These are phyloP conservation scores for Phytopythium litorale DNA, from an alignment of 352 stramenopile species.

Conservation along the genomic window DNA sequence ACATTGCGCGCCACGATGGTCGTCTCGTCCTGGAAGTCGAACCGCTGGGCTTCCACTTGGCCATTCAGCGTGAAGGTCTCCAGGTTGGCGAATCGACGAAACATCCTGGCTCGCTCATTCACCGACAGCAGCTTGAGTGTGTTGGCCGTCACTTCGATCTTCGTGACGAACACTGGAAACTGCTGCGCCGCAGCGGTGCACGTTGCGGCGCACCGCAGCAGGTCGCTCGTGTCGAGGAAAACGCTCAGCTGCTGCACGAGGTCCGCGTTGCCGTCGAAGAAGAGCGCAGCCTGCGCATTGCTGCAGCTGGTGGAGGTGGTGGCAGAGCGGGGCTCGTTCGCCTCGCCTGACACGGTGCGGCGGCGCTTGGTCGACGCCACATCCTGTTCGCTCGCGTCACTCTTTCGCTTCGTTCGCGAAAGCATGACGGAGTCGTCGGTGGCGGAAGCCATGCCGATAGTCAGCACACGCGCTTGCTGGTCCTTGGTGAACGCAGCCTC, in stretches of 20 bases:
- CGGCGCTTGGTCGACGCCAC: slow-evolving; percentile 2
- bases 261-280: slow-evolving; percentile 45
- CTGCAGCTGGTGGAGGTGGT: neutral
- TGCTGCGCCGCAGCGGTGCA: slow-evolving; percentile 22
- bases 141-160: slow-evolving; percentile 23
- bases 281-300: slow-evolving; percentile 23
- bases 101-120: slow-evolving; percentile 17
- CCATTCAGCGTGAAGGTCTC: slow-evolving; percentile 31
- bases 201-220: slow-evolving; percentile 32
- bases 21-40: slow-evolving; percentile 43
- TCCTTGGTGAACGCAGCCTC: slow-evolving; percentile 25
- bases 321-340: neutral
- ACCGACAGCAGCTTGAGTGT: slow-evolving; percentile 19
- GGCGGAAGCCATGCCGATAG: neutral
- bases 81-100: slow-evolving; percentile 37
- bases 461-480: slow-evolving; percentile 10
- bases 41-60: slow-evolving; percentile 24
- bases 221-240: slow-evolving; percentile 30
- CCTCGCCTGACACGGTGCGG: neutral
- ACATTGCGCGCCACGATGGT: slow-evolving; percentile 34
- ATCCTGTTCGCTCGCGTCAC: slow-evolving; percentile 7
- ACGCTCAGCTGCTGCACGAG: slow-evolving; percentile 37
- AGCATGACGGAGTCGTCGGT: neutral
- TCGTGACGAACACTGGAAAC: slow-evolving; percentile 33
- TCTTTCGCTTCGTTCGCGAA: slow-evolving; percentile 19